phyloP scores from a whole-genome alignment of 139 green algal species.

The Chlorella sp. region DNA sequence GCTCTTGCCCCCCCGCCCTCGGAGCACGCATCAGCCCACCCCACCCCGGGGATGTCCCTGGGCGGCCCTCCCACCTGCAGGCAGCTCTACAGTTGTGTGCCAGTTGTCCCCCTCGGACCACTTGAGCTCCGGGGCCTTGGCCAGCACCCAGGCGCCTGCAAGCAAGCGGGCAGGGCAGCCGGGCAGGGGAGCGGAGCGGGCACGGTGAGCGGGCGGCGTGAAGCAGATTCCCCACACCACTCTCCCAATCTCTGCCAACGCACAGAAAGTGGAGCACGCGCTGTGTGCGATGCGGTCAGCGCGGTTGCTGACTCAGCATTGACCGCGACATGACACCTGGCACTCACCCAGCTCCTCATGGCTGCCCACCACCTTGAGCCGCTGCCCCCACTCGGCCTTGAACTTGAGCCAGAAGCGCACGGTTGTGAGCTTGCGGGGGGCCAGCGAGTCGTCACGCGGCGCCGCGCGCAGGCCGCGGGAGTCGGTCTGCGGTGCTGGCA shows the following conservation, averaged over 20 bases:
- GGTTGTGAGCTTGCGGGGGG: background rate
- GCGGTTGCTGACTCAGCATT: too few relatives aligned
- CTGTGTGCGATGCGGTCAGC: too few relatives aligned
- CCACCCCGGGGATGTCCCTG: background rate
- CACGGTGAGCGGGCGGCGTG: background rate
- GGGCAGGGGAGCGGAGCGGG: background rate
- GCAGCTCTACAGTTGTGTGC: constrained; percentile 45
- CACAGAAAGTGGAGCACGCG: too few relatives aligned
- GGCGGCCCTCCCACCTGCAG: constrained; percentile 11
- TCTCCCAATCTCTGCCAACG: too few relatives aligned
- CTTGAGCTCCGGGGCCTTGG: constrained; percentile 41
- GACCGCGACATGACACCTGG: too few relatives aligned
- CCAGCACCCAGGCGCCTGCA: constrained; percentile 50
- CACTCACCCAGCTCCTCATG: constrained; percentile 51
- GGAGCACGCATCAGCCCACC: background rate
- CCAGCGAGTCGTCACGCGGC: background rate
- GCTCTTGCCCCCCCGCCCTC: too few relatives aligned
- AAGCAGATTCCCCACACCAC: background rate
- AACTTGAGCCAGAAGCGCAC: constrained; percentile 58
- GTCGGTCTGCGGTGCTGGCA: background rate
- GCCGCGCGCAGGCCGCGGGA: background rate
- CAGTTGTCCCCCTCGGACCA: constrained; percentile 62
- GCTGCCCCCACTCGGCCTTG: constrained; percentile 58
- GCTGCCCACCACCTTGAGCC: constrained; percentile 52
- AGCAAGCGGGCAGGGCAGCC: background rate